Evolutionary conservation across 2,329 filamentous ascomycete species (phyloP).

Genomic region (Botrytis fragariae): DNA sequence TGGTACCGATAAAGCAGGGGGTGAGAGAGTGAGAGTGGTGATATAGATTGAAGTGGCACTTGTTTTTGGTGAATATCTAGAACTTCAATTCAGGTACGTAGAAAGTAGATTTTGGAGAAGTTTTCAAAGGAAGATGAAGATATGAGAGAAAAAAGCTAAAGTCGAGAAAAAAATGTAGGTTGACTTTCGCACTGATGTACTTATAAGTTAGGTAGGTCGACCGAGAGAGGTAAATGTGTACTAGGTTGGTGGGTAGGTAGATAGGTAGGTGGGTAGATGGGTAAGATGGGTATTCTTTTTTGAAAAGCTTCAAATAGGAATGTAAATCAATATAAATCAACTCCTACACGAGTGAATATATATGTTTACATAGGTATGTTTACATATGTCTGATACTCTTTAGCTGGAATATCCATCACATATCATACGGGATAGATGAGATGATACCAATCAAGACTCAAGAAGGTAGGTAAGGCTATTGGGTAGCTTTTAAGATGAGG

Average conservation of each 20-base stretch:
- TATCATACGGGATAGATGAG: background rate
- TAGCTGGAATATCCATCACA: background rate
- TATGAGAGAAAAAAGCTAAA: background rate
- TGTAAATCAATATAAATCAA: background rate
- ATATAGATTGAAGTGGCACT: background rate
- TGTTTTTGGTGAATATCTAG: background rate
- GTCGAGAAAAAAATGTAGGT: background rate
- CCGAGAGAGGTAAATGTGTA: background rate
- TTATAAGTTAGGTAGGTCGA: background rate
- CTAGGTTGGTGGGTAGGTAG: background rate
- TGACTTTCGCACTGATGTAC: background rate
- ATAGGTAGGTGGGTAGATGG: background rate
- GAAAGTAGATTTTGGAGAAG: too few species aligned
- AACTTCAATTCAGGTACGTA: background rate
- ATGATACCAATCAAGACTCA: background rate
- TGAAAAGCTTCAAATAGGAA: background rate
- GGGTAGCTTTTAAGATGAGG: background rate
- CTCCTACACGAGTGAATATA: background rate
- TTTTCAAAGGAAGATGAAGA: background rate
- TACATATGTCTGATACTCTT: background rate
- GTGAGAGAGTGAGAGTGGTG: background rate
- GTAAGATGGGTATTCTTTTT: background rate
- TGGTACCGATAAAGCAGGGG: conserved; percentile 14
- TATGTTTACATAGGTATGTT: background rate
- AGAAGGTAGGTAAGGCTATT: background rate